These are phyloP conservation scores for Penicillium sp. DNA, from an alignment of 2,329 filamentous ascomycete species.

Conservation along the genomic window DNA sequence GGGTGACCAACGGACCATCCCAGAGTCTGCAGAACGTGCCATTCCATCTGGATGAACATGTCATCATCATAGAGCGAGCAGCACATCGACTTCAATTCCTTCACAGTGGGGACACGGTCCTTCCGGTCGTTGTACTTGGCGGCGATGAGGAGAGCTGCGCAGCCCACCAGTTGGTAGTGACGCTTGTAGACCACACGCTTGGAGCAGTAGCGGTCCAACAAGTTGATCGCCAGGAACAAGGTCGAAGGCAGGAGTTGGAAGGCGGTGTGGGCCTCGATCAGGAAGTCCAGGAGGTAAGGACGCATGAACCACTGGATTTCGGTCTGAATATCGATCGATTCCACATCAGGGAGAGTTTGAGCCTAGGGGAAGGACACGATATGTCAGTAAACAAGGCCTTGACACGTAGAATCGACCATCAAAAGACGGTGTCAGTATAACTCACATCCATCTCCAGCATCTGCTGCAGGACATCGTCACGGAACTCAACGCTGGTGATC, in stretches of 20 bases:
- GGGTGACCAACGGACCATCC: slow-evolving; percentile 97
- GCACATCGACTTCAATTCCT: slow-evolving; percentile 98
- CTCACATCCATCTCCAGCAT: slow-evolving; percentile 90
- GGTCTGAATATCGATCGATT: slow-evolving; percentile 97
- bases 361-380: slow-evolving; percentile 55
- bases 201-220: slow-evolving; percentile 97
- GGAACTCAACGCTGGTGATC: slow-evolving; percentile 84
- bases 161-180: slow-evolving; percentile 97
- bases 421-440: slow-evolving; percentile 16
- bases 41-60: slow-evolving; percentile 99
- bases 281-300: slow-evolving; percentile 95
- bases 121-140: slow-evolving; percentile 99
- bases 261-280: slow-evolving; percentile 94
- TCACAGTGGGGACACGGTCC: slow-evolving; percentile 95
- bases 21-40: slow-evolving; percentile 97
- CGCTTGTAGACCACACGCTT: slow-evolving; percentile 98
- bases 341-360: slow-evolving; percentile 92
- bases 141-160: slow-evolving; percentile 91
- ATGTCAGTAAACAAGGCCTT: slow-evolving; percentile 1
- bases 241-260: slow-evolving; percentile 95
- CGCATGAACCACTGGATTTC: slow-evolving; percentile 99
- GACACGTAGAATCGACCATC: neutral
- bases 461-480: slow-evolving; percentile 91
- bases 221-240: slow-evolving; percentile 93
- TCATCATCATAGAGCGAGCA: slow-evolving; percentile 97